Evolutionary conservation across 1,284 basidiomycete genomes (phyloP).

Genomic region (Athelia sp.): DNA sequence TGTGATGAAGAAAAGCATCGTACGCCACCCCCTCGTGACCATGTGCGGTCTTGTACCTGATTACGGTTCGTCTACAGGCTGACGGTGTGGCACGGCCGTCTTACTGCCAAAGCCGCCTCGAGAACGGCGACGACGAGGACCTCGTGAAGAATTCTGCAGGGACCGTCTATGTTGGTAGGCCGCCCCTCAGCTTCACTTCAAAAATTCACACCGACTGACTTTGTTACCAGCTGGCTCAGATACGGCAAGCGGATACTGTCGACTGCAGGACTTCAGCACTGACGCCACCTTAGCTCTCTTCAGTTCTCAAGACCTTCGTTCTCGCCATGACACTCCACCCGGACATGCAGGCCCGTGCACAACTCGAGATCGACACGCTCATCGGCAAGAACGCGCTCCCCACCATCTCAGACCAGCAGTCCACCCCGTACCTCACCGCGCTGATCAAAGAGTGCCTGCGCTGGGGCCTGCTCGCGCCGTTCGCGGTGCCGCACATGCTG

Average conservation of each 20-base stretch:
- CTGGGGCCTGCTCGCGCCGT: conserved; percentile 23
- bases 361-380: conserved; percentile 34
- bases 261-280: no score
- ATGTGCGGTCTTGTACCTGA: no score
- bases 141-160: no score
- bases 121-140: no score
- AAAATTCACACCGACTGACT: no score
- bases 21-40: no score
- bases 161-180: conserved; percentile 14
- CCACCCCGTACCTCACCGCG: conserved; percentile 34
- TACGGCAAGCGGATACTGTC: no score
- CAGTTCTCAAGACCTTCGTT: conserved; percentile 22
- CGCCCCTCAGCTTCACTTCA: not conserved
- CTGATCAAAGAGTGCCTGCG: conserved; percentile 32
- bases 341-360: conserved; percentile 31
- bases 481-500: conserved; percentile 22
- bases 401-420: conserved; percentile 26
- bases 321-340: conserved; percentile 30
- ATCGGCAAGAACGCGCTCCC: conserved; percentile 29
- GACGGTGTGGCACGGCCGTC: no score
- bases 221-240: no score
- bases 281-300: conserved; percentile 17
- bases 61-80: no score
- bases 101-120: no score
- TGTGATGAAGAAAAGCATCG: no score